Conservation (phyloP, 2,329 filamentous ascomycete species). For the Fusarium sp. region DNA sequence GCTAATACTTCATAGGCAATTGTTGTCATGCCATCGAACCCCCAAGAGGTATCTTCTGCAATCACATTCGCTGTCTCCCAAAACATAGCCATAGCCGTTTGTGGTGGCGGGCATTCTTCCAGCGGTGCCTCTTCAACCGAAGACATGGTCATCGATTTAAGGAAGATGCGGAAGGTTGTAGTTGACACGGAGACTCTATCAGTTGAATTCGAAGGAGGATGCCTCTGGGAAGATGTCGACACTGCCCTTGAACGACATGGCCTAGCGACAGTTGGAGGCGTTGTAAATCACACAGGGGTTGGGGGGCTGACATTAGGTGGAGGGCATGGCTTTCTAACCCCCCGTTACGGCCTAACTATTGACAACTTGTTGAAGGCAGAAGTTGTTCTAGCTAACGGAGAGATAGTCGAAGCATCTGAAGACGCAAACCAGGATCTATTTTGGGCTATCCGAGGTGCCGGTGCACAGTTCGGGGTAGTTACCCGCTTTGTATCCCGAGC, state of each 20-base stretch:
- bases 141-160: slow-evolving; percentile 67
- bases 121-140: slow-evolving; percentile 63
- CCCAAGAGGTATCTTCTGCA: slow-evolving; percentile 51
- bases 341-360: slow-evolving; percentile 64
- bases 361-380: slow-evolving; percentile 58
- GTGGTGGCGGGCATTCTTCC: slow-evolving; percentile 68
- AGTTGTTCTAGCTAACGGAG: slow-evolving; percentile 56
- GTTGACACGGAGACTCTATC: slow-evolving; percentile 60
- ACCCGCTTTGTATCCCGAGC: slow-evolving; percentile 53
- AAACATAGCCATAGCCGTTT: slow-evolving; percentile 63
- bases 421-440: slow-evolving; percentile 59
- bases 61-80: slow-evolving; percentile 48
- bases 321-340: slow-evolving; percentile 69
- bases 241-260: slow-evolving; percentile 60
- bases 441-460: slow-evolving; percentile 64
- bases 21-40: slow-evolving; percentile 56
- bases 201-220: slow-evolving; percentile 64
- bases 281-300: slow-evolving; percentile 73
- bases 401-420: slow-evolving; percentile 55
- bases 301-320: slow-evolving; percentile 70
- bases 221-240: slow-evolving; percentile 68
- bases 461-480: slow-evolving; percentile 60
- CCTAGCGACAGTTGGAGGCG: slow-evolving; percentile 71
- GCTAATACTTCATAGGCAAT: slow-evolving; percentile 51
- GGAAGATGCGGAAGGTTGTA: slow-evolving; percentile 61